Percentiles rank a stretch among this genome's conserved stretches.
Conservation (phyloP, 208 protist genomes). For the Vickermania spadyakhi region DNA sequence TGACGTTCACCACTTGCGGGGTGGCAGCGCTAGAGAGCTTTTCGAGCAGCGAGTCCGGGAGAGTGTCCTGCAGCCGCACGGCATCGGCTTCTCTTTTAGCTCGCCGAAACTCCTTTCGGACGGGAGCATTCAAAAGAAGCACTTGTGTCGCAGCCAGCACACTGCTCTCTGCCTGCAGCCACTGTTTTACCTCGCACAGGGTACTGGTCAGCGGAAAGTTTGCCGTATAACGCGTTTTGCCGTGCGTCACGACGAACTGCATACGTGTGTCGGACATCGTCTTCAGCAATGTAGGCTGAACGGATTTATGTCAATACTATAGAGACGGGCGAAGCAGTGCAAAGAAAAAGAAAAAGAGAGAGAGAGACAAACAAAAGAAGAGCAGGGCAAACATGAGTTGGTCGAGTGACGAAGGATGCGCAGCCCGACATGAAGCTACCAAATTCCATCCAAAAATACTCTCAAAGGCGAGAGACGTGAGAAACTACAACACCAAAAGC, state of each 20-base stretch:
- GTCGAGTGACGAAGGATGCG: no score
- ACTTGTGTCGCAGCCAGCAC: conserved; percentile 45
- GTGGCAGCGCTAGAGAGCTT: conserved; percentile 11
- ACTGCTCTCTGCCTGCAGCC: conserved; percentile 24
- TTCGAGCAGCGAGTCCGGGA: conserved; percentile 17
- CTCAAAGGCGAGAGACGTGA: no score
- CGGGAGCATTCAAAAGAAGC: conserved; percentile 54
- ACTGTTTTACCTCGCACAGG: conserved; percentile 39
- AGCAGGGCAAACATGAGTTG: no score
- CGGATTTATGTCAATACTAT: no score
- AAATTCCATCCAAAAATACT: no score
- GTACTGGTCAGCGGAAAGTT: conserved; percentile 20
- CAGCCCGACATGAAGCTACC: no score
- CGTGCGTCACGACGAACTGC: conserved; percentile 16
- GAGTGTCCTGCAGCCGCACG: conserved; percentile 20
- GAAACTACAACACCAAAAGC: no score
- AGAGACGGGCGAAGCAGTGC: no score
- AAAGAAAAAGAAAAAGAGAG: no score
- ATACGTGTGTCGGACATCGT: background rate
- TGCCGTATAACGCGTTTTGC: conserved; percentile 7
- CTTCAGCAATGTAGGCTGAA: no score
- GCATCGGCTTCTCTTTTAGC: conserved; percentile 14
- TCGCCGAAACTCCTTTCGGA: conserved; percentile 34
- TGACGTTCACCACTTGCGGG: conserved; percentile 31
- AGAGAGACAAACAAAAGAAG: no score